Evolutionary conservation across 2,329 filamentous ascomycete genomes (phyloP), one percentile per base, ranked within the genome.

Genomic region (Chaetoscypha palmicola): DNA sequence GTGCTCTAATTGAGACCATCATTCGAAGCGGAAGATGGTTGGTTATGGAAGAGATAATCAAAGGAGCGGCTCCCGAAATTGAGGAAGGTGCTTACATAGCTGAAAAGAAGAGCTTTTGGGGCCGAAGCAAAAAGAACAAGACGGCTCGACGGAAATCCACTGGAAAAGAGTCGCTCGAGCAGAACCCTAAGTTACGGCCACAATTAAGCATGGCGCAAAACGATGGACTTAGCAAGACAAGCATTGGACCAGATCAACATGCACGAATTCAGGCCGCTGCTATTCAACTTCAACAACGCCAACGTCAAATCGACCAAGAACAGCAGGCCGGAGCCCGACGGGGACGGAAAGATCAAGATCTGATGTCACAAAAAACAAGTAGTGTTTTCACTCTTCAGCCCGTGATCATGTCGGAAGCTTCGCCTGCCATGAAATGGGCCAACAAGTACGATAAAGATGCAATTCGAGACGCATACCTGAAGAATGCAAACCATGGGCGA

Each of bases 351-450:
- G 83, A 74, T 62, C 72, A 62, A 56, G 78, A 70, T 64, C 67
- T 47, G 53, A 76, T 66, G 70, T 78, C 63, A 50, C 75, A 68
- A 45, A 95, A 94, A 73, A 96, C 89, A 2, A 90, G 82, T 64
- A 98, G 92, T 53, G 77, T 94, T 44, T 75, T 96, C 59, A 95
- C 89, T 2, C 70, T 97, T 36, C 90, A 95, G 61, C 85, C 89
- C 1, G 76, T 81, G 41, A 83, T 97, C 49, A 73, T 90, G 58
- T 88, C 74, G 41, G 92, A 95, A 62, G 91, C 90, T 14, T 92
- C 86, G 7, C 86, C 89, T 19, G 92, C 92, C 1, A 83, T 98
- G 81, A 94, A 95, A 64, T 98, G 92, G 92, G 88, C 91, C 23
- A 91, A 75, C 64, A 89, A 89, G 58, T 97, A 96, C 62, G 92